Percentiles rank a stretch among this genome's conserved stretches.
phyloP scores from a whole-genome alignment of 164 flowering plant genomes.

The Cinnamomum micranthum region DNA sequence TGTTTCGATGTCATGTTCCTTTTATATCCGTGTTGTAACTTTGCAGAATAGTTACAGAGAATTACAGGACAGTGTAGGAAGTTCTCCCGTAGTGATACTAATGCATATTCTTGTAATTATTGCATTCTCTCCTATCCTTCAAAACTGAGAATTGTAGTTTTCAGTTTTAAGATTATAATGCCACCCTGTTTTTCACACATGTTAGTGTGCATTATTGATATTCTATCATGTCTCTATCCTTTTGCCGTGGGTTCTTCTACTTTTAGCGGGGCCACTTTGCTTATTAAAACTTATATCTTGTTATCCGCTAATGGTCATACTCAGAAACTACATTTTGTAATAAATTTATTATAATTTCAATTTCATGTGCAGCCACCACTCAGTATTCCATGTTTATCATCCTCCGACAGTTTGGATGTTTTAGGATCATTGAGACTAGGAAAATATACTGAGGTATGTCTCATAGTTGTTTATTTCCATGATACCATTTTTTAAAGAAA shows the following conservation, averaged over 20 bases:
- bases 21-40: too few species aligned
- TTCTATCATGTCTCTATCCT: not conserved
- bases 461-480: conserved; percentile 1
- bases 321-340: conserved; percentile 3
- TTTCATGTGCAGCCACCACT: conserved; percentile 56
- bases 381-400: conserved; percentile 66
- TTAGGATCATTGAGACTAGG: conserved; percentile 66
- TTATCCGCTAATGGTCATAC: not conserved
- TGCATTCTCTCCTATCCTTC: not conserved
- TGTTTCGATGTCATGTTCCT: too few species aligned
- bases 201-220: not conserved
- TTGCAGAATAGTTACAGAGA: too few species aligned
- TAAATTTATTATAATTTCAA: not conserved
- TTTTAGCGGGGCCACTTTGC: not conserved
- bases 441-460: conserved; percentile 70
- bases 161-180: not conserved
- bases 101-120: not conserved
- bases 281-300: not conserved
- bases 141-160: not conserved
- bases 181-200: not conserved
- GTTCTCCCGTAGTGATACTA: too few species aligned
- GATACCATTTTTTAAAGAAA: not conserved
- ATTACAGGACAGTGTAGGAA: too few species aligned
- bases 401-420: conserved; percentile 33
- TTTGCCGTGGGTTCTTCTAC: not conserved